Evolutionary conservation across 345 rosid species (phyloP).

Genomic region (Carallia pectinifolia): DNA sequence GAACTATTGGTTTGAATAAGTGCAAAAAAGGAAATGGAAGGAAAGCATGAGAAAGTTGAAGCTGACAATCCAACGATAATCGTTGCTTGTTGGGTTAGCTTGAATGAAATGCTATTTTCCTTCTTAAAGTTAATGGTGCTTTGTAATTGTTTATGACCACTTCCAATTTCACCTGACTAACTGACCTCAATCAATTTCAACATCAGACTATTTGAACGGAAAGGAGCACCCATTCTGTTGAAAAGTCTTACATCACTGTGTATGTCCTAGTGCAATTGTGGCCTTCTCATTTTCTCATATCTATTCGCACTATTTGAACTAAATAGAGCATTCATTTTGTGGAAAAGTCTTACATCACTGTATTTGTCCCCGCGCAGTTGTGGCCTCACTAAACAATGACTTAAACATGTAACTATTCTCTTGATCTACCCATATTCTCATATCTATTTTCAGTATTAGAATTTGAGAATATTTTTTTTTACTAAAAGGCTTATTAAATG

Average conservation of each 20-base stretch:
- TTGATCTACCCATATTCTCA: no score
- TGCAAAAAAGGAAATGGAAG: neutral
- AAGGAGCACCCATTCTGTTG: neutral
- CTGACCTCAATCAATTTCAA: neutral
- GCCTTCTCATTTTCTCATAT: neutral
- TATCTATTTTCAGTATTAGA: no score
- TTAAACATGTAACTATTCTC: no score
- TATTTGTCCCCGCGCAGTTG: no score
- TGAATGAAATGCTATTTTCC: neutral
- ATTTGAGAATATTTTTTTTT: no score
- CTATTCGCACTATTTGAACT: no score
- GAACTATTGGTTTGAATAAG: no score
- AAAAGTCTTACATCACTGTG: neutral
- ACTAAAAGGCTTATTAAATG: no score
- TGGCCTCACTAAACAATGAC: no score
- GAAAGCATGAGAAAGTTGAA: neutral
- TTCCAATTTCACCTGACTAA: neutral
- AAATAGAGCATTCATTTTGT: no score
- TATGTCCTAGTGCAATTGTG: neutral
- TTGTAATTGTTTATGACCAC: no score
- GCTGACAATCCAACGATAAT: neutral
- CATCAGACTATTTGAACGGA: neutral
- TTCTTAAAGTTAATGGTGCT: neutral
- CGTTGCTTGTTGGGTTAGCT: neutral
- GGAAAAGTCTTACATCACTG: no score